Conservation (phyloP, 164 flowering plant genomes). For the Annona cherimola region DNA sequence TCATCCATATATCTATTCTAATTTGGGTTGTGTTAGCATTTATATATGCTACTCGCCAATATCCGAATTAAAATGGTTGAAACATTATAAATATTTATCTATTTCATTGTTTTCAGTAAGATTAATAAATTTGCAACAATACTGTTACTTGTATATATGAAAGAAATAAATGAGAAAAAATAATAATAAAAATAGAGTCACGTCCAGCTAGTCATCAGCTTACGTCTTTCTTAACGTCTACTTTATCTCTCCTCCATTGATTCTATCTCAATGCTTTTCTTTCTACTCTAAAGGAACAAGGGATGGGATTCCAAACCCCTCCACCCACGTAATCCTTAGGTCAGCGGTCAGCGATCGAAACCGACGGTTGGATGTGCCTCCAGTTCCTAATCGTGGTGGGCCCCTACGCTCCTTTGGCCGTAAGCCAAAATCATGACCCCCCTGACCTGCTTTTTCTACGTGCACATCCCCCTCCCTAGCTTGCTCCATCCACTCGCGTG, state of each 20-base stretch:
- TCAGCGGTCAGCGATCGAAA: conserved; percentile 30
- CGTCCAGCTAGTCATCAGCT: conserved; percentile 29
- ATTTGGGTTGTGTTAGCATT: too few species aligned
- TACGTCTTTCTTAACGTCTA: conserved; percentile 31
- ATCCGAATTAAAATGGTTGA: too few species aligned
- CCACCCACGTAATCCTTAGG: conserved; percentile 14
- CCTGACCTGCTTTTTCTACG: conserved; percentile 16
- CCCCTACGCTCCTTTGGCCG: conserved; percentile 44
- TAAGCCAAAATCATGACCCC: conserved; percentile 55
- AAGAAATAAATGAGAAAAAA: neutral
- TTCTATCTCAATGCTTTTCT: conserved; percentile 9
- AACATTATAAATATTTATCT: too few species aligned
- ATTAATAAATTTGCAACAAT: too few species aligned
- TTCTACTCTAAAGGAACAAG: conserved; percentile 23
- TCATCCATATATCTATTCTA: too few species aligned
- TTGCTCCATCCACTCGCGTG: neutral
- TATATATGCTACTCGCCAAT: too few species aligned
- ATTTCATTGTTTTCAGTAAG: too few species aligned
- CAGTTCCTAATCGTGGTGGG: conserved; percentile 33
- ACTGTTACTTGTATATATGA: too few species aligned
- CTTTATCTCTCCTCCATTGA: conserved; percentile 28
- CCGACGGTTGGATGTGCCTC: conserved; percentile 30
- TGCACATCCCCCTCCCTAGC: neutral
- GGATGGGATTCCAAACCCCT: conserved; percentile 11
- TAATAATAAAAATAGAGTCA: conserved; percentile 29